Evolutionary conservation across 441 rosid genomes (phyloP).

Genomic region (Pelargonium myrrhifolium): DNA sequence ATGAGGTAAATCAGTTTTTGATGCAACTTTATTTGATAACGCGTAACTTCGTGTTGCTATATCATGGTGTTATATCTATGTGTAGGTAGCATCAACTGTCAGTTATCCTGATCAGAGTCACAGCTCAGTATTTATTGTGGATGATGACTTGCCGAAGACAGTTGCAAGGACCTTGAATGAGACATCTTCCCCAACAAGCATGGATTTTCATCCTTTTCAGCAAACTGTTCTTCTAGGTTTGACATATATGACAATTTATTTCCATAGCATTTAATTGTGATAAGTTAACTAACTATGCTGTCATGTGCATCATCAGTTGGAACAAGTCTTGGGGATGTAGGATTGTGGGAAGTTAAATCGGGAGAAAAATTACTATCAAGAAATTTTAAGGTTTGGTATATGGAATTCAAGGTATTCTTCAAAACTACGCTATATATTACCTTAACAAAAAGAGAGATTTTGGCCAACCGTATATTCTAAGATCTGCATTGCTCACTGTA

Average conservation of each 20-base stretch:
- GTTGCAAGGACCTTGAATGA: constrained; percentile 45
- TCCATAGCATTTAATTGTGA: not conserved
- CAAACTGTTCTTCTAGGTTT: constrained; percentile 68
- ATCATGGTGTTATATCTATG: not conserved
- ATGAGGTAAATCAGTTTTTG: not conserved
- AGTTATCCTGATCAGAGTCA: constrained; percentile 39
- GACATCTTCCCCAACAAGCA: constrained; percentile 65
- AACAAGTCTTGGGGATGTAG: constrained; percentile 61
- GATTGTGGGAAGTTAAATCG: constrained; percentile 69
- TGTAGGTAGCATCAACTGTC: not conserved
- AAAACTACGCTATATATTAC: not conserved
- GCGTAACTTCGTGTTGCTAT: not conserved
- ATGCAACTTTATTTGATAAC: not conserved
- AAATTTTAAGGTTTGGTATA: constrained; percentile 64
- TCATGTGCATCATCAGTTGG: constrained; percentile 44
- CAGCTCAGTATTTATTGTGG: constrained; percentile 41
- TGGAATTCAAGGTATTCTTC: constrained; percentile 48
- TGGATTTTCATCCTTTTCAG: constrained; percentile 76
- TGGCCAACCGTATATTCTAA: not conserved
- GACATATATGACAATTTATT: not conserved
- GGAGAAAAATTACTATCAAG: constrained; percentile 48
- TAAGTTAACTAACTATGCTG: not conserved
- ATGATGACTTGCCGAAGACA: constrained; percentile 69
- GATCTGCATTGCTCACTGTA: constrained; percentile 4
- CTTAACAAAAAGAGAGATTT: not conserved